Base-by-base conservation (phyloP, 176 grass and related monocot genomes). In the bread wheat (Triticum aestivum) region DNA sequence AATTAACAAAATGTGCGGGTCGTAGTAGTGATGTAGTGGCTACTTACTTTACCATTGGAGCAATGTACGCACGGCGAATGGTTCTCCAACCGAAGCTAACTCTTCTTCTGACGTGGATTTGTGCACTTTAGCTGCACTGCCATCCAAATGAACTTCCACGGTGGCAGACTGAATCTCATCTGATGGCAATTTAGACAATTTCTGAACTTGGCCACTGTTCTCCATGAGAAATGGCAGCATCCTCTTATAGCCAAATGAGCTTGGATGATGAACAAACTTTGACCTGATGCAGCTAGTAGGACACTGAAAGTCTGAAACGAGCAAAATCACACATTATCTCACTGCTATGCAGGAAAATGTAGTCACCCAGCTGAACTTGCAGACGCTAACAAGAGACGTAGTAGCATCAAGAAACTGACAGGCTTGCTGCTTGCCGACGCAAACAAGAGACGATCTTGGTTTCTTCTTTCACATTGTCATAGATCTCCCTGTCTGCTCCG, bases 141-240 rank as follows among this genome's bases (percentile, higher is more conserved):
- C 62, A 17, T 87, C 76, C n/a, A 47, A 44, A 87, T 24, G 33
- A 14, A 23, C n/a, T 64, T 84, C 61, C 49, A 45, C 9, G 61
- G 75, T 21, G 75, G 41, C 29, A 32, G 24, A 35, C 38, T 82
- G 72, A 65, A 62, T 39, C 29, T 37, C 62, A 69, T 44, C 62
- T n/a, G 37, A 24, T 62, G 29, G 3, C 8, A 35, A n/a, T 7
- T 5, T 79, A 8, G 67, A 11, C 1, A 87, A 1, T 82, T 81
- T 72, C 61, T 80, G 44, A 73, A 38, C 86, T 82, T 79, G 27
- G 44, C 20, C 94, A 76, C 86, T 88, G 15, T 94, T 83, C 71
- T 96, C 89, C 82, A 73, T 91, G 84, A 98, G 88, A 88, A 85
- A 98, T 70, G 96, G 93, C 69, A 98, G 88, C 87, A 98, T 77